A percentile compares a stretch with the other conserved stretches of the same genome.
Evolutionary conservation across 1,139 yeast genomes (phyloP).

Genomic region (Pichia sp.): DNA sequence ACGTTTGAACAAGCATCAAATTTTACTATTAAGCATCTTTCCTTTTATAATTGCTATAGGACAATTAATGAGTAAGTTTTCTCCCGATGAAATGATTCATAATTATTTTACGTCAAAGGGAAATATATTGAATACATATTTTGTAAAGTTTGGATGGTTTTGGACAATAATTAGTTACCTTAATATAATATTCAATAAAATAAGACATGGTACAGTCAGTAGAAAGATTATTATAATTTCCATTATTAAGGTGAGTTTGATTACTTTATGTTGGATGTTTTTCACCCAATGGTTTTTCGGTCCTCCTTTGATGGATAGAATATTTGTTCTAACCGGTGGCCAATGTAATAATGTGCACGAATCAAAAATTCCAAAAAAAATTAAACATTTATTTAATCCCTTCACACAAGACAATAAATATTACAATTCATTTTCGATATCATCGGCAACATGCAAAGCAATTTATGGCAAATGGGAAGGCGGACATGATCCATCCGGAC

Average conservation of each 20-base stretch:
- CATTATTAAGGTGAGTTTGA: constrained; percentile 37
- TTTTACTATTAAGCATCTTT: constrained; percentile 2
- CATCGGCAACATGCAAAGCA: constrained; percentile 44
- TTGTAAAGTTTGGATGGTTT: constrained; percentile 89
- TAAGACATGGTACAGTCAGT: constrained; percentile 4
- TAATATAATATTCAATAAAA: constrained; percentile 8
- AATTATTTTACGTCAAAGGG: constrained; percentile 58
- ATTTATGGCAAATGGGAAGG: constrained; percentile 76
- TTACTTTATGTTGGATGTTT: constrained; percentile 76
- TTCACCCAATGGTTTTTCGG: constrained; percentile 90
- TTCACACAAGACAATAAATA: too few relatives aligned
- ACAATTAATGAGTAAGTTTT: constrained; percentile 11
- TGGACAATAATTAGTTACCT: constrained; percentile 64
- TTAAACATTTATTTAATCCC: constrained; percentile 10
- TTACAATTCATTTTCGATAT: constrained; percentile 19
- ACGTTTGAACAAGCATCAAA: constrained; percentile 6
- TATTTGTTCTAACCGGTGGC: constrained; percentile 82
- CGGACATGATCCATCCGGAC: constrained; percentile 97
- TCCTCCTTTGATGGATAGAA: constrained; percentile 80
- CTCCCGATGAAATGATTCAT: constrained; percentile 32
- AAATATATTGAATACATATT: constrained; percentile 60
- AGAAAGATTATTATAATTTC: constrained; percentile 24
- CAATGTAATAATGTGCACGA: constrained; percentile 41
- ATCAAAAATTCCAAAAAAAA: constrained; percentile 2
- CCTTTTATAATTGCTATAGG: constrained; percentile 8